Evolutionary conservation across 2,329 filamentous ascomycete genomes (phyloP).

Genomic region (Sporothrix euskadiensis): DNA sequence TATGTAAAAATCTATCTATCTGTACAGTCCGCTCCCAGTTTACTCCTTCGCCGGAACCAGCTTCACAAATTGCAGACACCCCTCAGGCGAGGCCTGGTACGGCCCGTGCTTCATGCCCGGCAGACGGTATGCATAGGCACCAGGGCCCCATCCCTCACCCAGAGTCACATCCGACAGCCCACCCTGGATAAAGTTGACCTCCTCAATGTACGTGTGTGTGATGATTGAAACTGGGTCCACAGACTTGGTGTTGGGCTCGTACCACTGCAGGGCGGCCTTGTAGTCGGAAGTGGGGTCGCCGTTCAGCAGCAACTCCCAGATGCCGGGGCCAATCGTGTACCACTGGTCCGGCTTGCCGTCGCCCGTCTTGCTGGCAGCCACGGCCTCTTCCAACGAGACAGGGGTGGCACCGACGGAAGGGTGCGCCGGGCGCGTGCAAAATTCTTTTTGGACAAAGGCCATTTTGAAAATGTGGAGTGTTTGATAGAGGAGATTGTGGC

Average conservation of each 20-base stretch:
- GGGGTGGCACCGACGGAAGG: conserved; percentile 8
- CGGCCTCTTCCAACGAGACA: neutral
- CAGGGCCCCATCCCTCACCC: conserved; percentile 17
- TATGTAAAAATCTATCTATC: neutral
- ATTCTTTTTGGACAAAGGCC: conserved; percentile 13
- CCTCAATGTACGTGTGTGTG: conserved; percentile 23
- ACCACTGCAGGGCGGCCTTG: conserved; percentile 21
- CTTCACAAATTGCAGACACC: conserved; percentile 23
- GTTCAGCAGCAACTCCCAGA: conserved; percentile 23
- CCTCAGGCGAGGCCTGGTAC: conserved; percentile 10
- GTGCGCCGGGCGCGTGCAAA: conserved; percentile 2
- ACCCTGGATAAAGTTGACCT: conserved; percentile 18
- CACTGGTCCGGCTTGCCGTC: conserved; percentile 14
- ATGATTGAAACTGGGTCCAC: conserved; percentile 11
- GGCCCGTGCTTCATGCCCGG: conserved; percentile 24
- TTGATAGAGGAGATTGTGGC: neutral
- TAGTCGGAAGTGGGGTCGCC: conserved; percentile 12
- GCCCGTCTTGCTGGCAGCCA: neutral
- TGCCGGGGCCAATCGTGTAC: conserved; percentile 25
- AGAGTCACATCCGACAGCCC: conserved; percentile 17
- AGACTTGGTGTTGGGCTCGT: conserved; percentile 13
- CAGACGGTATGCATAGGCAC: conserved; percentile 17
- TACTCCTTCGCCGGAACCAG: neutral
- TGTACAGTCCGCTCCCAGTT: too few relatives aligned
- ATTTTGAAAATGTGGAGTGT: neutral